Base-by-base conservation (phyloP, 768 basidiomycete species). In the Boletus eberwhitei region DNA sequence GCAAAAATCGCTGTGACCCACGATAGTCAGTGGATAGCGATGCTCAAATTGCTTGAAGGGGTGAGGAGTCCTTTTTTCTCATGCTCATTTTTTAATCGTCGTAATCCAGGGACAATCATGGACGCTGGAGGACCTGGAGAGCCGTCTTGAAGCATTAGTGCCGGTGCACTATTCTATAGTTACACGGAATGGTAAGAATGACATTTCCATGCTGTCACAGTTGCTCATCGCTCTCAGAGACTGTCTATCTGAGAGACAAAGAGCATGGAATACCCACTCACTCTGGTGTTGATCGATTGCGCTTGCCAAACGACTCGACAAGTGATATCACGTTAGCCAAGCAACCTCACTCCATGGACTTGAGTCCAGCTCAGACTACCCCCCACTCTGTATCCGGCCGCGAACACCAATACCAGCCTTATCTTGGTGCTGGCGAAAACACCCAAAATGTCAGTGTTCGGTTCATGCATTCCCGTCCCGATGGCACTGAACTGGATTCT, bases 341-440 rank as follows among this genome's bases (percentile, higher is more conserved):
- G 35, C 8, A 36, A 8, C 35, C 35, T 36, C 8, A 17, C 8
- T 26, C 24, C 24, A 26, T 7, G 24, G 24, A 26, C 24, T 26
- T 26, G 24, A 26, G 24, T 26, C 6, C 24, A 6, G 24, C 5
- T 26, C 24, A 6, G 24, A 6, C 6, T 26, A 6, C 5, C 24
- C 5, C 6, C 24, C 24, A 6, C 24, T 26, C 24, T 26, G 5
- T 26, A 6, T 26, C 24, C 24, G 6, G 24, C 24, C 5, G 50
- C 34, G 60, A 63, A 52, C n/a, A 36, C 32, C 34, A 44, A 1
- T 60, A 49, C 34, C 59, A 51, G n/a, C 48, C 59, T 54, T 64
- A 60, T 57, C 61, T 59, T 12, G n/a, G 26, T 26, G 8, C 49
- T 5, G 50, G 43, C 47, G 59, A 47, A 19, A 55, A 53, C 49